These are phyloP conservation scores for Saxispiralis lemnorum DNA, from an alignment of 495 filamentous ascomycete genomes.

Conservation along the genomic window DNA sequence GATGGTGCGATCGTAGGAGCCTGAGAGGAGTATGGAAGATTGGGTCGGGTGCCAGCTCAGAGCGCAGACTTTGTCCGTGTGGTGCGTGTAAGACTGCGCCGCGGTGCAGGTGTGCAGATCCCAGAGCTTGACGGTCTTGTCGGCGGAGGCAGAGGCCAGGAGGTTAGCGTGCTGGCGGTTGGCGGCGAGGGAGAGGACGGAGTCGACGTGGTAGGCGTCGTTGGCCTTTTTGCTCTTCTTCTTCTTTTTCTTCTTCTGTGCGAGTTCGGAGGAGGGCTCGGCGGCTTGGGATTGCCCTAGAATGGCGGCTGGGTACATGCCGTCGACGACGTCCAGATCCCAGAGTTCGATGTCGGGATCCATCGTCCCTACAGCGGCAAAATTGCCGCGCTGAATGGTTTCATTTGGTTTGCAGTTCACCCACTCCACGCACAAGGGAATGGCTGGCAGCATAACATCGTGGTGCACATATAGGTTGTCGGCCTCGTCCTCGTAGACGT, in stretches of 20 bases:
- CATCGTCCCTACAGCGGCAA: constrained; percentile 88
- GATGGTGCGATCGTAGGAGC: constrained; percentile 84
- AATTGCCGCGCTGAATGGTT: constrained; percentile 41
- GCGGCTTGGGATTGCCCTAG: constrained; percentile 64
- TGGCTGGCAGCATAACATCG: constrained; percentile 96
- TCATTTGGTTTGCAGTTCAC: constrained; percentile 73
- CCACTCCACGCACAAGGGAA: constrained; percentile 92
- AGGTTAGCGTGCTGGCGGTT: constrained; percentile 88
- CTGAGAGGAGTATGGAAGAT: constrained; percentile 72
- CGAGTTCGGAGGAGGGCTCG: constrained; percentile 12
- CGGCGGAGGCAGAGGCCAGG: constrained; percentile 87
- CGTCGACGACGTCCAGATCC: constrained; percentile 88
- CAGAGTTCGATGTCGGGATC: constrained; percentile 98
- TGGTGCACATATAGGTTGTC: constrained; percentile 98
- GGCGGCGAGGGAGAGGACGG: constrained; percentile 72
- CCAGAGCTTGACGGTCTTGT: constrained; percentile 95
- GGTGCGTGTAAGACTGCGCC: constrained; percentile 78
- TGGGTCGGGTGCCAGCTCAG: constrained; percentile 80
- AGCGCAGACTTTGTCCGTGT: constrained; percentile 93
- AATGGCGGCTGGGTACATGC: constrained; percentile 94
- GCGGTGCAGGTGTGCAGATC: constrained; percentile 80
- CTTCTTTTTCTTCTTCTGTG: constrained; percentile 64
- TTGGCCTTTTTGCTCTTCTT: constrained; percentile 72
- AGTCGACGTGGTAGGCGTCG: constrained; percentile 84
- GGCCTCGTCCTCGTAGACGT: constrained; percentile 84